Conservation (phyloP, 148 eudicot species). For the Cornus controversa region DNA sequence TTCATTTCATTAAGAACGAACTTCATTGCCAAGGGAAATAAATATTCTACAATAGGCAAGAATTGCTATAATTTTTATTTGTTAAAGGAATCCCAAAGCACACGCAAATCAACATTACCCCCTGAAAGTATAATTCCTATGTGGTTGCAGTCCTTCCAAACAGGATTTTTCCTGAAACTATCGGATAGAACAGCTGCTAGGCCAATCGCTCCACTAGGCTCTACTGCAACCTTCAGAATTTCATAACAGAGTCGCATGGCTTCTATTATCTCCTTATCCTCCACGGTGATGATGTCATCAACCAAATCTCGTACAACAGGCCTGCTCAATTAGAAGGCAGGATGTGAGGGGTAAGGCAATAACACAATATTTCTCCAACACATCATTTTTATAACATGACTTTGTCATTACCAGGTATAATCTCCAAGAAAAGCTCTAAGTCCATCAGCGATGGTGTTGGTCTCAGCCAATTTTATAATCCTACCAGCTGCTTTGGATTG, state of each 20-base stretch:
- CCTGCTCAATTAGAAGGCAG: slow-evolving; percentile 39
- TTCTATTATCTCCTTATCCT: slow-evolving; percentile 73
- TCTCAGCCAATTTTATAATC: slow-evolving; percentile 58
- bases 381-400: background rate
- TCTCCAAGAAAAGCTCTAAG: slow-evolving; percentile 92
- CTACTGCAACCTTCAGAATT: slow-evolving; percentile 86
- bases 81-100: slow-evolving; percentile 66
- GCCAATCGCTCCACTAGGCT: slow-evolving; percentile 95
- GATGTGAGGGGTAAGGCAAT: background rate
- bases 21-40: background rate
- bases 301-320: slow-evolving; percentile 89
- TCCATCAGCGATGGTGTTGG: slow-evolving; percentile 90
- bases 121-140: slow-evolving; percentile 83
- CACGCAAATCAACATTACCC: slow-evolving; percentile 85
- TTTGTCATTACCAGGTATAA: slow-evolving; percentile 68
- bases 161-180: slow-evolving; percentile 55
- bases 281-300: slow-evolving; percentile 73
- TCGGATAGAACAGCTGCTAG: slow-evolving; percentile 83
- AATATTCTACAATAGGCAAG: background rate
- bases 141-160: slow-evolving; percentile 58
- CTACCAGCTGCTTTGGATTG: slow-evolving; percentile 71
- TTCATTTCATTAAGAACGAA: background rate
- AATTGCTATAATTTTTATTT: slow-evolving; percentile 22
- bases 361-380: background rate
- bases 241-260: slow-evolving; percentile 87